A percentile compares a stretch with the other conserved stretches of the same genome.
Conservation (phyloP, 2,329 filamentous ascomycete genomes). For the Colletotrichum gigasporum region DNA sequence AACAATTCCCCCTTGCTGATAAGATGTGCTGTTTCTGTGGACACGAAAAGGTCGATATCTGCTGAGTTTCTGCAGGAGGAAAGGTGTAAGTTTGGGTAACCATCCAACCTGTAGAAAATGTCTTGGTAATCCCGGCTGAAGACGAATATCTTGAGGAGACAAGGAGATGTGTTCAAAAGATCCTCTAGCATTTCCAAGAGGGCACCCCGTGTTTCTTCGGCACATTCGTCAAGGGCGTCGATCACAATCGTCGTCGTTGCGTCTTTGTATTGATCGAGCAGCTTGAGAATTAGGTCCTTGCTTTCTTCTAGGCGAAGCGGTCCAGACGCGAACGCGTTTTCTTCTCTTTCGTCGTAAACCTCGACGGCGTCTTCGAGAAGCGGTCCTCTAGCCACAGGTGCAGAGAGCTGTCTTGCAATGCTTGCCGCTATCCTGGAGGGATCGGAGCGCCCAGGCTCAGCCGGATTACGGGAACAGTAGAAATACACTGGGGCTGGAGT, state of each 20-base stretch:
- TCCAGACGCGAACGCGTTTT: neutral
- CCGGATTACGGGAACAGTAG: constrained; percentile 22
- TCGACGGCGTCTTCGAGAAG: neutral
- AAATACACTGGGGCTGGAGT: constrained; percentile 22
- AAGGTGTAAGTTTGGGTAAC: constrained; percentile 3
- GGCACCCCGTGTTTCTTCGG: neutral
- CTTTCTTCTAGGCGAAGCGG: neutral
- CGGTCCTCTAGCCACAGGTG: neutral
- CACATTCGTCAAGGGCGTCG: constrained; percentile 21
- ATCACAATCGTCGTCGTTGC: constrained; percentile 9
- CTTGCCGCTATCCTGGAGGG: constrained; percentile 10
- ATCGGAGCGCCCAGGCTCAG: constrained; percentile 16
- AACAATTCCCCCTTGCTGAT: neutral
- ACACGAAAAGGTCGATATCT: neutral
- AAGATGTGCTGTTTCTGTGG: neutral
- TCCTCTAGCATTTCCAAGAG: constrained; percentile 9
- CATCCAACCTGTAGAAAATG: constrained; percentile 5
- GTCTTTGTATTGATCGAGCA: neutral
- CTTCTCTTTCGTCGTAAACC: neutral
- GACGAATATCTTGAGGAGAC: constrained; percentile 24
- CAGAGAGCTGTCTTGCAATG: constrained; percentile 14
- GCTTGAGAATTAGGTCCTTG: constrained; percentile 2
- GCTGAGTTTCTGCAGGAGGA: neutral
- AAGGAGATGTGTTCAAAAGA: constrained; percentile 2
- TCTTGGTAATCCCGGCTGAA: constrained; percentile 27